Evolutionary conservation across 805 yeast species (phyloP), one percentile per base, ranked within the genome.

Genomic region (Candida vartiovaarae): DNA sequence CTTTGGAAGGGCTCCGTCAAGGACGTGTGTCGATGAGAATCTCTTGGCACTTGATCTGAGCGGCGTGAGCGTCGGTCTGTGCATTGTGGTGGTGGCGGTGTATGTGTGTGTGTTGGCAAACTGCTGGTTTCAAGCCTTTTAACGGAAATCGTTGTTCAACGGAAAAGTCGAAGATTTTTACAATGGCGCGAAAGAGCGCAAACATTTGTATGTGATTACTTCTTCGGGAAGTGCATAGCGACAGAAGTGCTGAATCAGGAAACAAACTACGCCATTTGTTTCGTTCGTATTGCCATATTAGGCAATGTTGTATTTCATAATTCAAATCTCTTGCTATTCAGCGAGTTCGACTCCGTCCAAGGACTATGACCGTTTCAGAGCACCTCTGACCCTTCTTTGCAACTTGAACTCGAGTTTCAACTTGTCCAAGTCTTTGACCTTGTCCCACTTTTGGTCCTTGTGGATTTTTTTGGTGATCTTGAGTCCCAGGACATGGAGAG

Each of bases 321-420:
- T n/a, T n/a, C n/a, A 15, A 15, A 15, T 15, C 20, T 15, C 20
- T 15, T 15, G 20, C 20, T 15, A 15, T 15, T 2, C 20, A 15
- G 20, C 20, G 20, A 15, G 20, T 15, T 15, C 20, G 20, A 15
- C 20, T 15, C 20, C 20, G 20, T 15, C 20, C 20, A 15, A 15
- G 20, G 20, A 15, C 20, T 15, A 15, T 15, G 20, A 15, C 20
- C 20, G 43, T 27, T 47, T 54, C 10, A 57, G 24, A 2, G 53
- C 59, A 8, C 50, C 45, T 28, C 46, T 40, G 5, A 61, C 77
- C 43, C 68, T 66, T 59, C 68, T 71, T 56, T 72, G 71, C 34
- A 75, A 53, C 39, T 74, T 61, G 65, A 71, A 59, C 51, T 75
- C 78, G 61, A 74, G 52, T 38, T 75, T 55, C 25, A 64, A 43